Evolutionary conservation across 164 flowering plant species (phyloP).

Genomic region (grape (Vitis vinifera)): DNA sequence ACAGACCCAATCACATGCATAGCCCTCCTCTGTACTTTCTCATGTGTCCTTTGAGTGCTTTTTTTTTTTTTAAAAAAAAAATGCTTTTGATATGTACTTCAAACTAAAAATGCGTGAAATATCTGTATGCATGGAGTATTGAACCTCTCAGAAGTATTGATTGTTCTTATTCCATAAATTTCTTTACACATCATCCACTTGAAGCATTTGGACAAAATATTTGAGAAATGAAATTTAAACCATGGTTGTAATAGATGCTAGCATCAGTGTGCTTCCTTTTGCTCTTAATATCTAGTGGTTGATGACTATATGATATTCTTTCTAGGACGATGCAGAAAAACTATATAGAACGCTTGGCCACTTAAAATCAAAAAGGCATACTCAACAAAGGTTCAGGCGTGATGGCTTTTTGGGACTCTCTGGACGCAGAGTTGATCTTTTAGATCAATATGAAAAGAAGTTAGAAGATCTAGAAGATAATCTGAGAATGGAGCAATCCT

Average conservation of each 20-base stretch:
- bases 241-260: background rate
- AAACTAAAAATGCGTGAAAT: too few species aligned
- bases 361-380: slow-evolving; percentile 26
- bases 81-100: too few species aligned
- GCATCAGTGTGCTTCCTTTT: background rate
- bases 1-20: too few species aligned
- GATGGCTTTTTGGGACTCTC: slow-evolving; percentile 51
- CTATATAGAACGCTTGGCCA: slow-evolving; percentile 33
- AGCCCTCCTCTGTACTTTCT: too few species aligned
- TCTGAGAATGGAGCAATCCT: slow-evolving; percentile 45
- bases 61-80: too few species aligned
- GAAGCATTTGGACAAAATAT: background rate
- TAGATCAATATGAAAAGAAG: slow-evolving; percentile 48
- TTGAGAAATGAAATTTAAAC: background rate
- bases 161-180: too few species aligned
- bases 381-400: slow-evolving; percentile 27
- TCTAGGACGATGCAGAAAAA: slow-evolving; percentile 47
- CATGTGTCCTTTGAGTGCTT: too few species aligned
- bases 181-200: too few species aligned
- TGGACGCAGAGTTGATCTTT: slow-evolving; percentile 43
- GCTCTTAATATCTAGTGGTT: background rate
- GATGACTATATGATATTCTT: background rate
- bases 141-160: too few species aligned
- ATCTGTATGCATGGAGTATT: too few species aligned
- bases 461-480: slow-evolving; percentile 45